Conservation (phyloP, 2,329 filamentous ascomycete species). For the Scytalidium lignicola region DNA sequence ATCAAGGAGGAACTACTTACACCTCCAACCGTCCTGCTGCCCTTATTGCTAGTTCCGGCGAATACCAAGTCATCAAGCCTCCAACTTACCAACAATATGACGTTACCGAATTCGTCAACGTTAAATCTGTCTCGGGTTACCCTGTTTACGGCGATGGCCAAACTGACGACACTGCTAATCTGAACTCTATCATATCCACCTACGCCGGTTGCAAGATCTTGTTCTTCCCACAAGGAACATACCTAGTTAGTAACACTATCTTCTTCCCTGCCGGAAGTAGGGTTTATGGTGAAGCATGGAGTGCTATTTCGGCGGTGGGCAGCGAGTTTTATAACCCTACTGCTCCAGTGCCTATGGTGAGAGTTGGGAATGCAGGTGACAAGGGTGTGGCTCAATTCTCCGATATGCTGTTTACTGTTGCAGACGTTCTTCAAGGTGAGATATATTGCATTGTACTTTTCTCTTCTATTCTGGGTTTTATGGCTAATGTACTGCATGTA, state of each 20-base stretch:
- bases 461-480: no score
- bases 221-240: conserved; percentile 39
- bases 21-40: neutral
- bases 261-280: conserved; percentile 42
- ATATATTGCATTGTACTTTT: no score
- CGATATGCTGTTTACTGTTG: conserved; percentile 48
- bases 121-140: conserved; percentile 36
- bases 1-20: neutral
- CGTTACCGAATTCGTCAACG: conserved; percentile 37
- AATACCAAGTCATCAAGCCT: conserved; percentile 18
- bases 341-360: conserved; percentile 40
- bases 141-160: conserved; percentile 37
- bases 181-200: conserved; percentile 7
- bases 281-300: conserved; percentile 51
- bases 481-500: no score
- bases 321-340: conserved; percentile 35
- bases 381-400: conserved; percentile 44
- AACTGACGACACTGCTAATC: conserved; percentile 17
- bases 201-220: conserved; percentile 33
- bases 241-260: conserved; percentile 41
- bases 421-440: conserved; percentile 39
- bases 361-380: conserved; percentile 46
- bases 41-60: no score
- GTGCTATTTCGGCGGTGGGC: conserved; percentile 45
- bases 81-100: conserved; percentile 39